Evolutionary conservation across 495 filamentous ascomycete species (phyloP), one percentile per base, ranked within the genome.

Genomic region (Amniculicola lignicola): DNA sequence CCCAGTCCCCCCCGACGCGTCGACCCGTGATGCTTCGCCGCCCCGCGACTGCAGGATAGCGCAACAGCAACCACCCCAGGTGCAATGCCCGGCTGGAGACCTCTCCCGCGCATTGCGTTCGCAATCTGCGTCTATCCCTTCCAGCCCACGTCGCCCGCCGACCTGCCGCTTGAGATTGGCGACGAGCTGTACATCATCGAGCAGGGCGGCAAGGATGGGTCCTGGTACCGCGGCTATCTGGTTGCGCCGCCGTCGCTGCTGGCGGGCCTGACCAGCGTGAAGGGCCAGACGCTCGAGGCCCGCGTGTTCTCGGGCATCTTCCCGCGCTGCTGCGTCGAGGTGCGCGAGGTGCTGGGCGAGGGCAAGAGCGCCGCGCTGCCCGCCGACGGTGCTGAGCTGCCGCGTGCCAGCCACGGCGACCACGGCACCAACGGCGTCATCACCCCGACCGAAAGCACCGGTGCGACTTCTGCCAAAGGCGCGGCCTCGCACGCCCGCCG

Each of bases 121-220:
- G 94, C 92, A 57, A 87, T 98, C 69, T 92, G 91, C 69, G 88
- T 84, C 57, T 92, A 90, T 68, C 93, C 93, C 25, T 98, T 97
- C 73, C 79, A 84, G 53, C 86, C 93, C 41, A 84, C 86, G 27
- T 85, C 82, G 52, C 83, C 91, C 24, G 88, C 88, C 63, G 93
- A 98, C 71, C 83, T 98, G n/a, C 92, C 93, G 12, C 82, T 98
- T 64, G 90, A 98, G 71, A 84, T 98, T 23, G 93, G 93, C 67
- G 93, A 98, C 78, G 93, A 97, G 71, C 77, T 98, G 46, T 98
- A 98, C 72, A 95, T 98, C 51, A 96, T 98, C 66, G 93, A 98
- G 74, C 89, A 96, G 71, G 85, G 85, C n/a, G 91, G 90, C 2
- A 71, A 69, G 19, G 80, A 94, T 71, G 87, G 85, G 58, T 79